phyloP scores from a whole-genome alignment of 2,329 filamentous ascomycete genomes.

The Fusarium sp. region DNA sequence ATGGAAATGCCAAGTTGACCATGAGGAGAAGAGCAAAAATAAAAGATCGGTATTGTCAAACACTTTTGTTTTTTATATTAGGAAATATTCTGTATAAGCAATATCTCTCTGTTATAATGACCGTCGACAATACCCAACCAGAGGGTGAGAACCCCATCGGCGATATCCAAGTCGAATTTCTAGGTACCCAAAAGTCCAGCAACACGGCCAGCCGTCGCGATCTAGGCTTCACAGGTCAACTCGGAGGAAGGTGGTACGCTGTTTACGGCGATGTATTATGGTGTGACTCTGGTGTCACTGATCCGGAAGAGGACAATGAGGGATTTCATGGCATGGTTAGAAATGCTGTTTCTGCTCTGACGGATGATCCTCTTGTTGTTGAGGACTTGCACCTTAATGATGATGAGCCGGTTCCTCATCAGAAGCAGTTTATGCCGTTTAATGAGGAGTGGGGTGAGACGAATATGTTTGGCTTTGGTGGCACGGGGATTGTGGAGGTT shows the following conservation, averaged over 20 bases:
- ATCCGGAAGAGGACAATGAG: slow-evolving; percentile 45
- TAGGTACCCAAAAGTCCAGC: slow-evolving; percentile 52
- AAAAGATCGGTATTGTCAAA: background rate
- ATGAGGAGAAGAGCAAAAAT: background rate
- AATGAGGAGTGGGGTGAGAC: slow-evolving; percentile 53
- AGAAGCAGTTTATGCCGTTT: slow-evolving; percentile 53
- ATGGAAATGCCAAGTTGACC: background rate
- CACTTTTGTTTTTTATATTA: accelerated
- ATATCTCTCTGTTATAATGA: background rate
- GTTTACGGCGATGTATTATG: slow-evolving; percentile 52
- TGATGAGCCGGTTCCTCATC: slow-evolving; percentile 46
- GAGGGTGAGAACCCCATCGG: slow-evolving; percentile 52
- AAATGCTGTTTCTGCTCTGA: slow-evolving; percentile 51
- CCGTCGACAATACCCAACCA: slow-evolving; percentile 53
- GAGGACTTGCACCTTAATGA: slow-evolving; percentile 52
- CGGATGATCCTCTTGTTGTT: slow-evolving; percentile 51
- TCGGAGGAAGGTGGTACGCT: slow-evolving; percentile 54
- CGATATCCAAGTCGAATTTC: slow-evolving; percentile 42
- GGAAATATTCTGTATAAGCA: accelerated
- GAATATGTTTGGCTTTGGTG: slow-evolving; percentile 52
- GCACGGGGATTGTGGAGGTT: slow-evolving; percentile 54
- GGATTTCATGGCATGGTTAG: slow-evolving; percentile 57
- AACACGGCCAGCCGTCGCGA: slow-evolving; percentile 55
- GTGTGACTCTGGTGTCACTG: slow-evolving; percentile 49
- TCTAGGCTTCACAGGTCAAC: slow-evolving; percentile 52